phyloP scores from a whole-genome alignment of 805 yeast genomes.

The Candida pseudoglaebosa region DNA sequence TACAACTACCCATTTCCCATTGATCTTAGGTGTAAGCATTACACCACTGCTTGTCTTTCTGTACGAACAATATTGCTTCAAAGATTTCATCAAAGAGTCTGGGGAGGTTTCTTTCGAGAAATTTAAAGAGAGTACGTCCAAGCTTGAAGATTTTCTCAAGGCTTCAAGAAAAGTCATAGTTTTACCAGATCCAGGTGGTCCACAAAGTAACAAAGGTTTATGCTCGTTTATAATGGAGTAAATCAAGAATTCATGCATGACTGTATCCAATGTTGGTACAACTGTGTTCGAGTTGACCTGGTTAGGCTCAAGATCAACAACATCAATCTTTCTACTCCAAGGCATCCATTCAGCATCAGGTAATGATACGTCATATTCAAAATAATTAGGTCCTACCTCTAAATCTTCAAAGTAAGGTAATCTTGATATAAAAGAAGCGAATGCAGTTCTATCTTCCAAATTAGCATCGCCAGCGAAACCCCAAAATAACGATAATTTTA shows the following conservation, averaged over 20 bases:
- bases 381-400: conserved; percentile 4
- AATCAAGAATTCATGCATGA: conserved; percentile 59
- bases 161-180: conserved; percentile 84
- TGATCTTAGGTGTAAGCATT: conserved; percentile 51
- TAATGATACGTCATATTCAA: conserved; percentile 42
- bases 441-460: conserved; percentile 31
- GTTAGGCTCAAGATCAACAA: conserved; percentile 49
- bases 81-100: conserved; percentile 50
- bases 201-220: conserved; percentile 70
- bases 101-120: conserved; percentile 81
- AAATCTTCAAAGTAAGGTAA: conserved; percentile 14
- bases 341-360: conserved; percentile 46
- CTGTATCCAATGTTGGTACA: conserved; percentile 77
- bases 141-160: conserved; percentile 51
- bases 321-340: conserved; percentile 38
- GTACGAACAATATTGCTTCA: conserved; percentile 73
- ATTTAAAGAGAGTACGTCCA: conserved; percentile 65
- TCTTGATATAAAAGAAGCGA: conserved; percentile 26
- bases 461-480: conserved; percentile 59
- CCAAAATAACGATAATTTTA: conserved; percentile 50
- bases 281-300: conserved; percentile 62
- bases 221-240: conserved; percentile 53
- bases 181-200: conserved; percentile 97
- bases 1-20: conserved; percentile 70
- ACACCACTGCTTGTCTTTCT: conserved; percentile 48